Base-by-base conservation (phyloP, 2,329 filamentous ascomycete genomes). In the Zelopaecilomyces penicillatus region DNA sequence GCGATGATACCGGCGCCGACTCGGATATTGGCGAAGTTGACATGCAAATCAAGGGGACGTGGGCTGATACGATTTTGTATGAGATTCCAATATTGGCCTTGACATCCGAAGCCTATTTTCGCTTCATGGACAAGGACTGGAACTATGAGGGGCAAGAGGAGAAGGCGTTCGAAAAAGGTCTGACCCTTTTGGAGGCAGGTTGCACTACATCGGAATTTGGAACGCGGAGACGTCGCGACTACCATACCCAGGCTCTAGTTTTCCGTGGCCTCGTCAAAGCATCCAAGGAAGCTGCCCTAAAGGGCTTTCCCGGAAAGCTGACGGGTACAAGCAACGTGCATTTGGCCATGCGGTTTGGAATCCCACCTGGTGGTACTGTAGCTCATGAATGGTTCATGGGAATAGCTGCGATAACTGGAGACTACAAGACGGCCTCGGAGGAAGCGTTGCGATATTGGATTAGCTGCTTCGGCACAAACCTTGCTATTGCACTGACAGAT, bases 341-440 rank as follows among this genome's bases (percentile, higher is more conserved):
- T 62, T 80, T 98, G 53, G 93, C 93, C 8, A 95, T 95, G 88
- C 85, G 88, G 57, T 91, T 95, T 65, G 82, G 80, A 37, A 80
- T 96, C 38, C 70, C 80, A 4, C 89, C 93, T 0, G 78, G 97
- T 9, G 93, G 93, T 5, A 98, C 93, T 0, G 77, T 81, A 2
- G 93, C 93, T 1, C 93, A 98, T 60, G 93, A 98, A 67, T 98
- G 93, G 93, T 97, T 96, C 71, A 98, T 98, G 93, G 90, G 88
- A 36, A 91, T 95, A 50, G 93, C 93, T 1, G 90, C 93, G 34
- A 88, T 96, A 54, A 87, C 84, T 4, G 76, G 87, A 50, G 79
- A 96, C 65, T 98, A 98, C 61, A 76, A 80, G 54, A 74, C 77
- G 50, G 90, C 93, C 3, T 95, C 90, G 33, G 88, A 95, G 62